A percentile compares a stretch with the other conserved stretches of the same genome.
Evolutionary conservation across 1,284 basidiomycete genomes (phyloP).

Genomic region (Mycena sp.): DNA sequence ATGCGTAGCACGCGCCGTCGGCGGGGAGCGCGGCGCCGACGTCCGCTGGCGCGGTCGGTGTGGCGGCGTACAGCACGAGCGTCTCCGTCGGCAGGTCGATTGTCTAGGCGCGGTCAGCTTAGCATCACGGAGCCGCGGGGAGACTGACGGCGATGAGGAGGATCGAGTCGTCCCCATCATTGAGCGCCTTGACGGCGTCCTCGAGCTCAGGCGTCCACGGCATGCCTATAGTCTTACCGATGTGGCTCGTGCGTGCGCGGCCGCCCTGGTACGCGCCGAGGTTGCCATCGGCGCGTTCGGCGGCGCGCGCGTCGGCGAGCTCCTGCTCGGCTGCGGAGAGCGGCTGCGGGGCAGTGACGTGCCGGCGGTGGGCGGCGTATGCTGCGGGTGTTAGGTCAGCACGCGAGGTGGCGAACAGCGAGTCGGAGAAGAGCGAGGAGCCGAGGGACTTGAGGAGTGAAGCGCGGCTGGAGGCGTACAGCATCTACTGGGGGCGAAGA

Average conservation of each 20-base stretch:
- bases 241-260: slow-evolving; percentile 60
- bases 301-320: slow-evolving; percentile 76
- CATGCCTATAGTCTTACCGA: slow-evolving; percentile 63
- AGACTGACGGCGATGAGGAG: slow-evolving; percentile 72
- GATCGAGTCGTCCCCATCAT: slow-evolving; percentile 55
- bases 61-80: slow-evolving; percentile 53
- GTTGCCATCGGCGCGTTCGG: slow-evolving; percentile 66
- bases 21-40: slow-evolving; percentile 60
- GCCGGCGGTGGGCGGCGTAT: slow-evolving; percentile 80
- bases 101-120: slow-evolving; percentile 49
- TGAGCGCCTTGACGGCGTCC: slow-evolving; percentile 69
- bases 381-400: slow-evolving; percentile 71
- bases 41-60: slow-evolving; percentile 50
- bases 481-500: slow-evolving; percentile 70
- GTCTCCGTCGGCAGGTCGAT: slow-evolving; percentile 71
- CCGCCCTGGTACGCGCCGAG: slow-evolving; percentile 63
- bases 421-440: slow-evolving; percentile 79
- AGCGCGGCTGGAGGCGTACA: slow-evolving; percentile 87
- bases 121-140: neutral
- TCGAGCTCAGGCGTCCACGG: slow-evolving; percentile 71
- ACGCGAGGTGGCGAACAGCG: slow-evolving; percentile 84
- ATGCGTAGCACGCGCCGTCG: slow-evolving; percentile 71
- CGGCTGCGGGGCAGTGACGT: slow-evolving; percentile 80
- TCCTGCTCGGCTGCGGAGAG: slow-evolving; percentile 85
- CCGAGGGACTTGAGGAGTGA: slow-evolving; percentile 82